Conservation (phyloP, 2,329 filamentous ascomycete species). For the Boeremia exigua region DNA sequence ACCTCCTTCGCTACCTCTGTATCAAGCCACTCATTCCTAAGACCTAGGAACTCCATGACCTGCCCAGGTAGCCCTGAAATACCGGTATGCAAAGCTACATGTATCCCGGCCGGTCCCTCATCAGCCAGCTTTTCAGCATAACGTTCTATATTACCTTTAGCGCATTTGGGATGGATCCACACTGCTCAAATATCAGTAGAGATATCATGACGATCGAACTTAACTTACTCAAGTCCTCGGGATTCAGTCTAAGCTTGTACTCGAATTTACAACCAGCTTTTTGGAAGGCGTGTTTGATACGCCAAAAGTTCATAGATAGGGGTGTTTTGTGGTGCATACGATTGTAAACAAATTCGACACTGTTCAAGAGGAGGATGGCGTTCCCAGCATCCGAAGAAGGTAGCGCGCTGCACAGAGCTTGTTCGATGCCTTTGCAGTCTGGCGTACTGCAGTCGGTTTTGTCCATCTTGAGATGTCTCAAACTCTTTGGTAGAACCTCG, state of each 20-base stretch:
- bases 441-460: neutral
- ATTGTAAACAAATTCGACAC: neutral
- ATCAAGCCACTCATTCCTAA: neutral
- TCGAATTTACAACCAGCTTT: neutral
- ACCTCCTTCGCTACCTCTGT: neutral
- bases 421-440: neutral
- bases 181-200: neutral
- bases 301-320: neutral
- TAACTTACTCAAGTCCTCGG: neutral
- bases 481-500: neutral
- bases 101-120: neutral
- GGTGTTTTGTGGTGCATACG: neutral
- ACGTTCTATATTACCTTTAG: neutral
- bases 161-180: neutral
- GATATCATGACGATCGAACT: too few species aligned
- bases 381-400: neutral
- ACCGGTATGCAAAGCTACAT: neutral
- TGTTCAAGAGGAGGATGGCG: neutral
- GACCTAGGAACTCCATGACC: neutral
- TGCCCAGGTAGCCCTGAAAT: neutral
- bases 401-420: neutral
- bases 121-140: neutral
- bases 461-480: neutral
- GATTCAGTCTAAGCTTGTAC: neutral
- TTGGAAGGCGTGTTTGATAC: neutral